Percentiles rank a stretch among this genome's conserved stretches.
These are phyloP conservation scores for Adansonia grandidieri DNA, from an alignment of 441 rosid species.

Conservation along the genomic window DNA sequence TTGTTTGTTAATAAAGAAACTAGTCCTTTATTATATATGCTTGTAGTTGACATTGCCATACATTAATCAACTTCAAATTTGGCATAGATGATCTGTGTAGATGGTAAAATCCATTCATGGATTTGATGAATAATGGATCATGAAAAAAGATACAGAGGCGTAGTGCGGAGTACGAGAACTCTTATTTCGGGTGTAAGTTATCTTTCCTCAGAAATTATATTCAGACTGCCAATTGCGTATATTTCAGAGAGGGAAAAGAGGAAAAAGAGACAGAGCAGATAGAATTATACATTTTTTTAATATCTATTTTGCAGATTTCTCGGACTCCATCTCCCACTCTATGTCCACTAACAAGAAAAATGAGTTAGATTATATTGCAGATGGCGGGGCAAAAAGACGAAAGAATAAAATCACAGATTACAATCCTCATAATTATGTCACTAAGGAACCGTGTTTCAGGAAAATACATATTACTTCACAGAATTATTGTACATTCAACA, in stretches of 20 bases:
- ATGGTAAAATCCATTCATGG: neutral
- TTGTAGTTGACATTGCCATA: neutral
- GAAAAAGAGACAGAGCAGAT: constrained; percentile 37
- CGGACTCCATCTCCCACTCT: constrained; percentile 41
- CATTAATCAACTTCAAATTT: constrained; percentile 11
- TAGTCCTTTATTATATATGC: neutral
- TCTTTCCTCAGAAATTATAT: neutral
- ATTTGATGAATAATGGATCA: neutral
- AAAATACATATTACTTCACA: neutral
- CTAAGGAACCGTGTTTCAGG: neutral
- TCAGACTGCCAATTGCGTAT: neutral
- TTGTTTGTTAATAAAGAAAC: neutral
- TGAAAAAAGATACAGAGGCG: neutral
- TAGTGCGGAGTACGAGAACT: neutral
- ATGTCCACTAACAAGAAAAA: constrained; percentile 41
- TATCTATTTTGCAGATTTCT: constrained; percentile 36
- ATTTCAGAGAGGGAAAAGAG: constrained; percentile 12
- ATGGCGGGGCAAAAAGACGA: neutral
- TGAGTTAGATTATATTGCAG: constrained; percentile 28
- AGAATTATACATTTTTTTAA: constrained; percentile 42
- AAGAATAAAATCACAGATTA: neutral
- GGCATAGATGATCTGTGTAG: neutral
- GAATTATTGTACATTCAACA: neutral
- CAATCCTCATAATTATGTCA: neutral
- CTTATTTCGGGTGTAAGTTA: neutral